Base-by-base conservation (phyloP, 2,329 filamentous ascomycete genomes). In the Alternaria dauci region DNA sequence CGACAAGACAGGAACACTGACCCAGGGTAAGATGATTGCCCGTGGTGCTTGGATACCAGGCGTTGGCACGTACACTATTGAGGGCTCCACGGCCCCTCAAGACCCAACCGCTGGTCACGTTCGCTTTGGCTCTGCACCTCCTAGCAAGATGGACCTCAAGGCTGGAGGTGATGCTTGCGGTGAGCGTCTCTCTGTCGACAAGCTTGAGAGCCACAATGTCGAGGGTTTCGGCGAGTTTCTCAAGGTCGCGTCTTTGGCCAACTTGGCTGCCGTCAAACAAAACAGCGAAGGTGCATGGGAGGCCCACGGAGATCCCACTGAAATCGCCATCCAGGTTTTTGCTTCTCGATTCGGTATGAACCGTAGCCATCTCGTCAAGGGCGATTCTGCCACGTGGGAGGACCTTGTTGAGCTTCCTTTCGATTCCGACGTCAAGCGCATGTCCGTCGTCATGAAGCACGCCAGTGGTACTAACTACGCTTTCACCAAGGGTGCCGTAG, bases 241-340 rank as follows among this genome's bases (percentile, higher is more conserved):
- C 5, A 75, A 78, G 23, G 71, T 78, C 39, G 73, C 62, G 7
- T 79, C 78, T 2, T 68, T 81, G 44, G 84, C 83, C 42, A 87
- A 86, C 66, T 76, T 87, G 14, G 85, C 85, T 4, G 82, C 80
- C 4, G 80, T 88, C 5, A 80, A 80, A 46, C 78, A 80, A 46
- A 78, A 71, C n/a, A 78, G 79, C 0, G 76, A 81, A 41, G 76
- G 79, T 9, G 61, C 64, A 8, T 79, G 78, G 78, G 70, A 75
- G 36, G 76, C 78, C 3, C 74, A 74, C 32, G 78, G 78, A 14
- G 78, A 79, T 47, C 77, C 77, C 0, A 91, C 89, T 1, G 90
- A 92, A 68, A 90, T 92, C 61, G 89, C 90, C 2, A 90, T 92
- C 46, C 89, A 92, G 67, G 90, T 92, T 0, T 91, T 92, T 71